Base-by-base conservation (phyloP, 352 stramenopile species). In the Globisporangium cystogenes region DNA sequence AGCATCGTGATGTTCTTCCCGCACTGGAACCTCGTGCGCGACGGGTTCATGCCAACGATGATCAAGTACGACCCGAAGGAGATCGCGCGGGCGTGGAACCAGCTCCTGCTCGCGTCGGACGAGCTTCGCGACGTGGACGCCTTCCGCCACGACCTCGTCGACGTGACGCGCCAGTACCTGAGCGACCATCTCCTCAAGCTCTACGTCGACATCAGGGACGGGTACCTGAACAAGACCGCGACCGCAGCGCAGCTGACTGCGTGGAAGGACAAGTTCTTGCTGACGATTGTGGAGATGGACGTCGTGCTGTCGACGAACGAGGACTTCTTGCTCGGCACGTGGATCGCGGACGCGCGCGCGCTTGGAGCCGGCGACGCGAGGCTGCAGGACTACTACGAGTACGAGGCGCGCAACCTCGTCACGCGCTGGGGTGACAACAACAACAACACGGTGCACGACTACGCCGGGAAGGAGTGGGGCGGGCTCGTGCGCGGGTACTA, bases 371-470 rank as follows among this genome's bases (percentile, higher is more conserved):
- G 51, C 3, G 55, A 79, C 24, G 27, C 40, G 4, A 49, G 59
- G 0, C 59, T 86, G 18, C 60, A 74, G 37, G 57, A 70, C 18
- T 91, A 89, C 58, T 86, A 82, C 55, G 81, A 91, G 59, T 91
- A 88, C 57, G 76, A 91, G 60, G 81, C 81, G n/a, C 77, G 81
- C 23, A 91, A 91, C 56, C 78, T 89, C 60, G 72, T 91, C 48
- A 91, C 81, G 4, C 76, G 81, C 2, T 91, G 81, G 81, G 81
- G 81, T 10, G 81, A 91, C 62, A 64, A 86, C 62, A 91, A 91
- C 64, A 65, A 67, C 41, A 77, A 91, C 43, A 58, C 74, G 18
- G 68, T 91, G 33, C 74, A 86, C 47, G 81, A 91, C 56, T 91
- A 91, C 50, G 81, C 81, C 3, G 72, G 72, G 39, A 91, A 91